A percentile compares a stretch with the other conserved stretches of the same genome.
phyloP scores from a whole-genome alignment of 2,329 filamentous ascomycete species.

The Sclerotinia sclerotiorum region DNA sequence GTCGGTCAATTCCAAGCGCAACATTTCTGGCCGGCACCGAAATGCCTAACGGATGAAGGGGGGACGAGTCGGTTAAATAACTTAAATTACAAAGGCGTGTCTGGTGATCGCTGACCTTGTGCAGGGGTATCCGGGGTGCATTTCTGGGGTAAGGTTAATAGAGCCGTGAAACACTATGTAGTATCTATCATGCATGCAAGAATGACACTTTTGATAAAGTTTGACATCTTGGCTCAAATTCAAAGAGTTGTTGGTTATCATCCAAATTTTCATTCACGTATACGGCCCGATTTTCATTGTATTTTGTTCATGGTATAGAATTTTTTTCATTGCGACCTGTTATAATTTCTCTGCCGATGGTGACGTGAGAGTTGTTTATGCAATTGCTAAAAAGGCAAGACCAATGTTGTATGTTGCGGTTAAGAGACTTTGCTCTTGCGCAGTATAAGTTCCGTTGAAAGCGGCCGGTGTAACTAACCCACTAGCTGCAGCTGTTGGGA shows the following conservation, averaged over 20 bases:
- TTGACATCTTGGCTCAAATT: neutral
- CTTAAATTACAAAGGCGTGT: neutral
- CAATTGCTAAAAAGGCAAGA: neutral
- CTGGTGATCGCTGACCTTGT: constrained; percentile 6
- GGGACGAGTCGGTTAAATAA: constrained; percentile 14
- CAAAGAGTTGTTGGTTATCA: neutral
- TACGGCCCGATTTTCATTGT: constrained; percentile 1
- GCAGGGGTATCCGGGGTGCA: neutral
- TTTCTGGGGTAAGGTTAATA: constrained; percentile 9
- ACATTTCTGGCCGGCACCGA: neutral
- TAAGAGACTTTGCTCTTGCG: neutral
- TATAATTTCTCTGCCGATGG: neutral
- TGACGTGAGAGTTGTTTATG: neutral
- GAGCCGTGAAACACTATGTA: neutral
- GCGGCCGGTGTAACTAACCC: constrained; percentile 3
- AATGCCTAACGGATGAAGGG: constrained; percentile 3
- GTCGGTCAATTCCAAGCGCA: neutral
- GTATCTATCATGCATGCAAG: constrained; percentile 6
- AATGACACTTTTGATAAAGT: neutral
- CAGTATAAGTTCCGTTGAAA: constrained; percentile 3
- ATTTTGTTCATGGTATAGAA: neutral
- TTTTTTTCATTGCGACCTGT: neutral
- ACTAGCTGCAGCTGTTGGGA: constrained; percentile 2
- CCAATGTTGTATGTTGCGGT: neutral
- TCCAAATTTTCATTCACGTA: neutral